These are phyloP conservation scores for Neoboletus brunneissimus DNA, from an alignment of 768 basidiomycete genomes.

Conservation along the genomic window DNA sequence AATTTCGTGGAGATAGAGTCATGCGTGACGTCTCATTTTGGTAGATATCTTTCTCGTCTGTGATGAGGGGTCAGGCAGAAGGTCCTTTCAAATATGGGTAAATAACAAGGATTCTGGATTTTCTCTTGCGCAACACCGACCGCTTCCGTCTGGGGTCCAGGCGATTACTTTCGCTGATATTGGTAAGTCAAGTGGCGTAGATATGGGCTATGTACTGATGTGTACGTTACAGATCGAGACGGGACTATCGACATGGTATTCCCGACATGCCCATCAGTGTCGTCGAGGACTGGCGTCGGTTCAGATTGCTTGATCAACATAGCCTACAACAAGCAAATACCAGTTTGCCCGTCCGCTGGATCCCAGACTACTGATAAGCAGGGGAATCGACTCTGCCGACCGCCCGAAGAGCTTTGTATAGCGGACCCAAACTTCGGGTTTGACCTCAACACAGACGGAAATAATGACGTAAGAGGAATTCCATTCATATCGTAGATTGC, in stretches of 20 bases:
- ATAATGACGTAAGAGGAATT: conserved; percentile 47
- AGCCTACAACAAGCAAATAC: conserved; percentile 89
- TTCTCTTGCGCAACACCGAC: conserved; percentile 59
- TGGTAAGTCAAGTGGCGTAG: conserved; percentile 44
- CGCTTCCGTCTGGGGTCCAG: conserved; percentile 74
- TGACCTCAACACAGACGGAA: conserved; percentile 49
- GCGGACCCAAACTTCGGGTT: conserved; percentile 81
- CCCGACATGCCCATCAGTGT: conserved; percentile 75
- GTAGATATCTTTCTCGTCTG: conserved; percentile 90
- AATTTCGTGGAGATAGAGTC: not conserved
- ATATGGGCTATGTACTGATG: not conserved
- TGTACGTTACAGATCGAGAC: conserved; percentile 67
- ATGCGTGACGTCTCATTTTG: conserved; percentile 1
- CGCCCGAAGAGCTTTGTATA: conserved; percentile 76
- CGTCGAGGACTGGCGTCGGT: conserved; percentile 67
- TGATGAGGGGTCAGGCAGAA: conserved; percentile 53
- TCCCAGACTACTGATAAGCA: conserved; percentile 46
- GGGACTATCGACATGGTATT: conserved; percentile 97
- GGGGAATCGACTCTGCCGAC: conserved; percentile 61
- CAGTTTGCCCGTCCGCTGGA: conserved; percentile 64
- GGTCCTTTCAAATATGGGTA: conserved; percentile 88
- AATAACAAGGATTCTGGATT: conserved; percentile 81
- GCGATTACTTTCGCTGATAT: conserved; percentile 88
- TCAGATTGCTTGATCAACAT: conserved; percentile 81
- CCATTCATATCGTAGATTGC: not conserved